Base-by-base conservation (phyloP, 2,329 filamentous ascomycete species). In the Fonsecaea nubica region DNA sequence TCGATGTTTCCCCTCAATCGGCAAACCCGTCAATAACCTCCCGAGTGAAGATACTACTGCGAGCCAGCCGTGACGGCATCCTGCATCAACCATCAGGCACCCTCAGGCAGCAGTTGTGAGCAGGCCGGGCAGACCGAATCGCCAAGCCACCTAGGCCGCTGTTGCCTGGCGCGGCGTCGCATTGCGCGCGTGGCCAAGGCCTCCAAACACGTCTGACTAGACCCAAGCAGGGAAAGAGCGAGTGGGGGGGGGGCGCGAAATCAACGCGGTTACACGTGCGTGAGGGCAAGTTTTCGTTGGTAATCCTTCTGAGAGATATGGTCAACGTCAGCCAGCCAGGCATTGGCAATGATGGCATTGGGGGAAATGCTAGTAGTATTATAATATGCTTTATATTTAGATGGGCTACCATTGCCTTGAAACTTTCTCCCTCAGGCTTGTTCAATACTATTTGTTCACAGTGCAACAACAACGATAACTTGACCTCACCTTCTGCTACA, bases 151-250 rank as follows among this genome's bases (percentile, higher is more conserved):
- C n/a, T 15, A 38, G n/a, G 21, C 42, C 18, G n/a, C 45, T 52
- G 58, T 30, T 54, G 58, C 58, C 42, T 53, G 58, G 45, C 21
- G 45, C 45, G 18, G 18, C 45, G 18, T 48, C n/a, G 42, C 18
- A 18, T 25, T 4, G 42, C 42, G 42, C 18, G 4, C 40, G 6
- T 4, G 40, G 15, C 40, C 40, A 18, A 38, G 36, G n/a, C n/a
- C n/a, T n/a, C n/a, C n/a, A n/a, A n/a, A n/a, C n/a, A 5, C 15
- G 18, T 6, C 40, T 21, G 40, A 18, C 56, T 48, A 32, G 56
- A 48, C 38, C 38, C 32, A 5, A 33, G 18, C n/a, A 5, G 15
- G 30, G 30, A 25, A 36, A 45, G 15, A 32, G 1, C 36, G 18
- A 6, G 57, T 18, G 9, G 13, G 21, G 30, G 21, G 30, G 25